Base-by-base conservation (phyloP, 1,139 yeast genomes). In the Wickerhamomyces sp. region DNA sequence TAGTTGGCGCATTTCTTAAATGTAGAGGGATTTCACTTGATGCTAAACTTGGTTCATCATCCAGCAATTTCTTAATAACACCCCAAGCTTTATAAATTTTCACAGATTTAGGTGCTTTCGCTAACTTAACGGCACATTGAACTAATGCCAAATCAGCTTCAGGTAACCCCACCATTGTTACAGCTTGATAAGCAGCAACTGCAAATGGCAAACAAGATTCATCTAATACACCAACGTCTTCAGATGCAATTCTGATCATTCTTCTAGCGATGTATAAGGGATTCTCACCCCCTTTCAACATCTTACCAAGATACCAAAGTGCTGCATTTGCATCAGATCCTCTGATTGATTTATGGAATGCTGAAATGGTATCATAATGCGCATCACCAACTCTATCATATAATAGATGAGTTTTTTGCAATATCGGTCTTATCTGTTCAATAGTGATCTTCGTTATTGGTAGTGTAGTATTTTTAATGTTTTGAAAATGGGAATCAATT, bases 121-220 rank as follows among this genome's bases (percentile, higher is more conserved):
- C 95, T 22, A 92, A 66, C 49, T 89, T 85, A 25, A 85, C 89
- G 1, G 95, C 90, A 60, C 97, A 88, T 52, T 92, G 98, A 0
- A 92, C 98, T 35, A 92, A 64, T 3, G 89, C 79, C 27, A 87
- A 71, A 57, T 92, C 97, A 3, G 95, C 95, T 57, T 94, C 98
- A 0, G 99, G 99, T 75, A 92, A 72, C 0, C 99, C 99, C n/a
- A 92, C 74, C 61, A 85, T 88, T 62, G 88, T 94, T 5, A 87
- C 78, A 0, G 97, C 90, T 37, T 87, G 88, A 56, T 84, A 87
- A 0, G 95, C 78, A 0, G 97, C 81, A 3, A 86, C 74, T 2
- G 95, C 92, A 62, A 92, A 81, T 1, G 97, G 96, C 31, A 94
- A 64, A 51, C 95, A 81, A 0, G 84, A 62, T 41, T 90, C 87